A percentile compares a stretch with the other conserved stretches of the same genome.
Conservation (phyloP, 768 basidiomycete species). For the Tylopilus cervinicoccineus region DNA sequence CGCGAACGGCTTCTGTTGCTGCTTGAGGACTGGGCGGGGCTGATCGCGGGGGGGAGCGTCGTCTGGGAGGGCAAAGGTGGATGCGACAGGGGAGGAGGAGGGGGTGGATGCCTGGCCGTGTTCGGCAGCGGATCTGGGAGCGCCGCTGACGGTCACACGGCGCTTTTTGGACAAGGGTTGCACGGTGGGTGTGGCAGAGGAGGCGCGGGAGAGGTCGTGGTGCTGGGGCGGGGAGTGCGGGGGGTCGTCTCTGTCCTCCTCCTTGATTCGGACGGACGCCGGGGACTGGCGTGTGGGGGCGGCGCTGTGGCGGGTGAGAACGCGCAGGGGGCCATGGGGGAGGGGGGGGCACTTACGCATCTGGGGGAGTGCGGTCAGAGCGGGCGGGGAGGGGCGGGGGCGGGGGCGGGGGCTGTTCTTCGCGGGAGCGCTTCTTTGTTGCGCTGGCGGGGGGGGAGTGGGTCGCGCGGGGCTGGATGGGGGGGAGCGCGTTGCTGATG, state of each 20-base stretch:
- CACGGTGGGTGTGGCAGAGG: conserved; percentile 36
- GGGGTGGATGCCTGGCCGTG: too few relatives aligned
- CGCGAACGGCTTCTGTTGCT: conserved; percentile 66
- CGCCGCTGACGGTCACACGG: conserved; percentile 66
- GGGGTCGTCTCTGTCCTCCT: conserved; percentile 53
- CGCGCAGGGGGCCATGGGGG: conserved; percentile 7
- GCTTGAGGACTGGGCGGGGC: conserved; percentile 56
- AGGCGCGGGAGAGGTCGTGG: conserved; percentile 14
- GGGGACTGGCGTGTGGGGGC: conserved; percentile 42
- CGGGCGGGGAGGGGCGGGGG: conserved; percentile 16
- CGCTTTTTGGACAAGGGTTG: conserved; percentile 55
- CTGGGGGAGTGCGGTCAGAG: conserved; percentile 21
- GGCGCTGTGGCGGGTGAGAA: conserved; percentile 17
- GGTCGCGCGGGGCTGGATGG: conserved; percentile 43
- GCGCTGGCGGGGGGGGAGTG: conserved; percentile 31
- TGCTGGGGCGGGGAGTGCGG: conserved; percentile 33
- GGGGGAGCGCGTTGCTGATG: conserved; percentile 58
- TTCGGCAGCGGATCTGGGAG: conserved; percentile 41
- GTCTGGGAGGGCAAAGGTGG: conserved; percentile 57
- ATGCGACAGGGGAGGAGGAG: conserved; percentile 67
- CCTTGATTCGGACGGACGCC: conserved; percentile 50
- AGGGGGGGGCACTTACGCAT: conserved; percentile 39
- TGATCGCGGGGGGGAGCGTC: conserved; percentile 44
- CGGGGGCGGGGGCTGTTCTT: conserved; percentile 23
- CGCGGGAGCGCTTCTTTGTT: conserved; percentile 43